Base-by-base conservation (phyloP, 192 early-diverging fungal genomes). In the Entophlyctis luteolus region DNA sequence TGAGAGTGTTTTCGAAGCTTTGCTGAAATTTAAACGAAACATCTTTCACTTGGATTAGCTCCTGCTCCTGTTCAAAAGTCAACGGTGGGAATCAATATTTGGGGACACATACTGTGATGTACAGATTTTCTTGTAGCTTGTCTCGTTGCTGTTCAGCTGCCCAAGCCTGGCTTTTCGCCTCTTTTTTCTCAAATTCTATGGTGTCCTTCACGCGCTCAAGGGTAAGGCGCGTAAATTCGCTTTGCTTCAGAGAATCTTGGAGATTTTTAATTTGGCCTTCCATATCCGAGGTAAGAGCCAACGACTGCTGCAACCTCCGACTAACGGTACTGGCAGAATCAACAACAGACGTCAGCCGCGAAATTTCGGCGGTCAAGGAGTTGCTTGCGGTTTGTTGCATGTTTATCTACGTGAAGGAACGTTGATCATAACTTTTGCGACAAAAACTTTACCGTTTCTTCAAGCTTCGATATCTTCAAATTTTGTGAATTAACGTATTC, bases 151-250 rank as follows among this genome's bases (percentile, higher is more conserved):
- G 22, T 28, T 52, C 49, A 6, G 28, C 10, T 10, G 22, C 31
- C 55, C 55, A 56, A 27, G 8, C 4, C 14, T 29, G 22, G 36
- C 55, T 56, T 35, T 56, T 56, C 8, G 37, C 16, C 31, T 57
- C 55, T n/a, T 57, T 29, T 18, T 57, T 57, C 23, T 57, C 55
- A 34, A 57, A 57, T 16, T 28, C 33, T 36, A 57, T 16, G 16
- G 55, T 57, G 20, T 57, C 28, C 23, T 57, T 57, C 28, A 34
- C 55, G 10, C 55, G 55, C 37, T 57, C 55, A 27, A 33, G 12
- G 14, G 27, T 27, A 16, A 10, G 6, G 6, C 33, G 1, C 37
- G 32, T 57, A 23, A 22, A 36, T 57, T 57, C 4, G 0, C 33
- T 36, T 1, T 36, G 55, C 29, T 57, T 57, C 14, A 32, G 33